Evolutionary conservation across 2,329 filamentous ascomycete genomes (phyloP), one percentile per base, ranked within the genome.

Genomic region (Neopestalotiopsis sp.): DNA sequence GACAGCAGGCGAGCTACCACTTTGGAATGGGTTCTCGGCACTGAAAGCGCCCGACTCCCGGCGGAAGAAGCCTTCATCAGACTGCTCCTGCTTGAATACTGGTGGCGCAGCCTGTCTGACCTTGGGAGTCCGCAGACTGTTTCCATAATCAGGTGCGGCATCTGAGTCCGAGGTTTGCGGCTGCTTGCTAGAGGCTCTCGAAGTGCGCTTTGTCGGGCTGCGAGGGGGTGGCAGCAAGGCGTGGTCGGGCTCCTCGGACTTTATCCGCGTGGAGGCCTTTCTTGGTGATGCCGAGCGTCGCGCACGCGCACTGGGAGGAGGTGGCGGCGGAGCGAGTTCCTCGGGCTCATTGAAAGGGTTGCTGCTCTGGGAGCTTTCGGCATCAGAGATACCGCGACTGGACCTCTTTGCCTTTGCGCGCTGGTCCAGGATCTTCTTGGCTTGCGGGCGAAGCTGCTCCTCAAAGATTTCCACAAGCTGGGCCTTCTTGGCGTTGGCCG

Each of bases 11-110:
- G 93, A 92, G 79, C 91, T 92, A 56, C 94, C 92, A 77, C 92
- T 93, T 79, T 98, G 95, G 78, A 98, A 98, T 0, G 95, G 95
- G 76, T 98, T 98, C 67, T 98, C 94, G 73, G 91, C 88, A 1
- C 92, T 94, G 80, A 98, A 98, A 40, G 92, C 91, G 75, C 83
- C 81, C 28, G 79, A 77, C 24, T 80, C 79, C 13, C 78, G 77
- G 70, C 79, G 75, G 72, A 82, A 82, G 70, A 82, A 79, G 32
- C 80, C 79, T 59, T 84, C 84, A 9, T 88, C 82, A 6, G 83
- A 80, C 65, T 87, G 85, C 69, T 92, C 90, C 1, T 79, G 74
- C 75, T 89, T 90, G 58, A 88, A 80, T 68, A 83, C 82, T 1
- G 87, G 87, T 17, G 1, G 86, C 68, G n/a, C 53, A 62, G 86